Conservation (phyloP, 768 basidiomycete species). For the Lactarius sp. region DNA sequence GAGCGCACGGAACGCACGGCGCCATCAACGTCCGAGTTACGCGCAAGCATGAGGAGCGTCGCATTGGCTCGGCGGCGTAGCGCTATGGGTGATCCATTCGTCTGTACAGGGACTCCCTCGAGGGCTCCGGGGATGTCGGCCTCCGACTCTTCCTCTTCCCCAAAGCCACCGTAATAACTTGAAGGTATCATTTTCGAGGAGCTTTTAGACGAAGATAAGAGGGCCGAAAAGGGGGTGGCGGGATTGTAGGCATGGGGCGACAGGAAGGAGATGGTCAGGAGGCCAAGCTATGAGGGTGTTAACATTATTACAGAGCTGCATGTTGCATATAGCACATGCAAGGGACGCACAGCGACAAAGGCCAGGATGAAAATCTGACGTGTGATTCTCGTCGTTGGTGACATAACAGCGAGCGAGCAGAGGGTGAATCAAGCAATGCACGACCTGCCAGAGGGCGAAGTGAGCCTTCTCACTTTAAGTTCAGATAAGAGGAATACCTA, state of each 20-base stretch:
- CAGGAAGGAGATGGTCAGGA: not conserved
- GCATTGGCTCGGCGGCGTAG: conserved; percentile 30
- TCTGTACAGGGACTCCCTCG: not conserved
- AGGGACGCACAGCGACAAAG: not conserved
- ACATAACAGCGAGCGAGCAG: not conserved
- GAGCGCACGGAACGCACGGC: conserved; percentile 62
- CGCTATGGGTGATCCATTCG: no score
- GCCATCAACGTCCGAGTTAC: conserved; percentile 58
- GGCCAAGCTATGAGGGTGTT: not conserved
- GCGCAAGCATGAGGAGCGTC: conserved; percentile 47
- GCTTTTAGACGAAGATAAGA: not conserved
- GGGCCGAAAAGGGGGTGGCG: not conserved
- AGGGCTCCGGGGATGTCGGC: not conserved
- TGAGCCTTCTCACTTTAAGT: not conserved
- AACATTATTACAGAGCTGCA: not conserved
- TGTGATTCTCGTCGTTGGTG: not conserved
- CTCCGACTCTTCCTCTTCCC: not conserved
- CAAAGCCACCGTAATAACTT: not conserved
- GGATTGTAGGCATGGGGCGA: not conserved
- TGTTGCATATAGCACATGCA: not conserved
- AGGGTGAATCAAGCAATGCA: not conserved
- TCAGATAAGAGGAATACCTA: not conserved
- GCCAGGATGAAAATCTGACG: not conserved
- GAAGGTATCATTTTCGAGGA: not conserved
- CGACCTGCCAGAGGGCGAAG: not conserved